Percentiles rank a stretch among this genome's conserved stretches.
Conservation (phyloP, 2,329 filamentous ascomycete genomes). For the Rhexocercosporidium sp. region DNA sequence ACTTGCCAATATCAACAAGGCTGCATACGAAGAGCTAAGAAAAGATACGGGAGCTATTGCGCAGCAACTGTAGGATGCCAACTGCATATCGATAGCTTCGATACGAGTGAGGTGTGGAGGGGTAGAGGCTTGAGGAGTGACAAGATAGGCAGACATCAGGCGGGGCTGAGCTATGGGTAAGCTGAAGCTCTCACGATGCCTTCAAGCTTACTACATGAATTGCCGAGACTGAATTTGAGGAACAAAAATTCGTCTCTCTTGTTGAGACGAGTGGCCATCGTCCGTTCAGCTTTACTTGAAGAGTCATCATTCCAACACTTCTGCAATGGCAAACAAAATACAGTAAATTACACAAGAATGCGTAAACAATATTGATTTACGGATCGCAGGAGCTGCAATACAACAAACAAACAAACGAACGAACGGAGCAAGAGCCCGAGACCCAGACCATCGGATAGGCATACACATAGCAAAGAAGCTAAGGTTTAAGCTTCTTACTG, state of each 20-base stretch:
- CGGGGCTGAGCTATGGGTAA: conserved; percentile 11
- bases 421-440: too few relatives aligned
- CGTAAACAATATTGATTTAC: not conserved
- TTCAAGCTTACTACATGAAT: not conserved
- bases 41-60: conserved; percentile 6
- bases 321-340: not conserved
- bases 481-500: conserved; percentile 16
- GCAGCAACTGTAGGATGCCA: conserved; percentile 5
- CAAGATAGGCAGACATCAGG: not conserved
- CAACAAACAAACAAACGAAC: not conserved
- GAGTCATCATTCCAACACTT: not conserved
- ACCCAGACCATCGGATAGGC: not conserved
- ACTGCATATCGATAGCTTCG: conserved; percentile 5
- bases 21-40: conserved; percentile 9
- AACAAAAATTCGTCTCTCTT: not conserved
- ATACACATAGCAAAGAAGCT: not conserved
- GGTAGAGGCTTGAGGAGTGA: not conserved
- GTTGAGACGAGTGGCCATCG: not conserved
- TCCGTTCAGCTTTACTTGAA: not conserved
- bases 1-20: conserved; percentile 7
- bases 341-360: not conserved
- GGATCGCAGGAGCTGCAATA: not conserved
- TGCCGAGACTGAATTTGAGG: not conserved
- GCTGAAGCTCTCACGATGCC: conserved; percentile 10
- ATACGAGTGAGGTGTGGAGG: conserved; percentile 13